Conservation (phyloP, 208 protist species). For the Strigomonas culicis region DNA sequence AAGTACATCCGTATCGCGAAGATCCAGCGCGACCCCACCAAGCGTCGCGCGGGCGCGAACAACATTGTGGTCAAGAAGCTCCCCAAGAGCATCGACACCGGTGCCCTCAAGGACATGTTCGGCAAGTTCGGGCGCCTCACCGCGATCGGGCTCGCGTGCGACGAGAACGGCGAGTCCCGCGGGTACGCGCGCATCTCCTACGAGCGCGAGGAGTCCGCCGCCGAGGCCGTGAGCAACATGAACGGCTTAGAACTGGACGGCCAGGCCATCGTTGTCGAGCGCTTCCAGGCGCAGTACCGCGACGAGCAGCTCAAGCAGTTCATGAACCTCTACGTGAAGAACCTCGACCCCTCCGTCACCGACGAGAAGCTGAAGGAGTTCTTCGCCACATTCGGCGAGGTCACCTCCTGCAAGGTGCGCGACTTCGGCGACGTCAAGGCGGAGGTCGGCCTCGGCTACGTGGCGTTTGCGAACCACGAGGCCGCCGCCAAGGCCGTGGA, state of each 20-base stretch:
- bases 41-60: conserved; percentile 96
- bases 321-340: conserved; percentile 99
- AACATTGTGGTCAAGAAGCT: conserved; percentile 99
- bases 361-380: conserved; percentile 92
- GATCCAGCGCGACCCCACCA: conserved; percentile 97
- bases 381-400: conserved; percentile 95
- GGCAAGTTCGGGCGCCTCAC: conserved; percentile 93
- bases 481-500: conserved; percentile 88
- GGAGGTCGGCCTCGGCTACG: conserved; percentile 96
- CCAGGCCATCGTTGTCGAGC: conserved; percentile 93
- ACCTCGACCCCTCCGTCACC: conserved; percentile 95
- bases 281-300: conserved; percentile 94
- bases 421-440: conserved; percentile 69
- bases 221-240: conserved; percentile 88
- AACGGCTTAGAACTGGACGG: conserved; percentile 84
- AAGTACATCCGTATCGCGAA: conserved; percentile 98
- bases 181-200: conserved; percentile 98
- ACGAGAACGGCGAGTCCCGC: conserved; percentile 90
- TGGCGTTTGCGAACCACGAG: conserved; percentile 94
- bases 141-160: conserved; percentile 78
- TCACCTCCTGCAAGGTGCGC: conserved; percentile 97
- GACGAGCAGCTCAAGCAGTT: conserved; percentile 93
- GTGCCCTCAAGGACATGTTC: conserved; percentile 94
- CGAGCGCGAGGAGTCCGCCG: conserved; percentile 91
- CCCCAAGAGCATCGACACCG: conserved; percentile 94